These are phyloP conservation scores for Penicillium sp. DNA, from an alignment of 2,329 filamentous ascomycete species.

Conservation along the genomic window DNA sequence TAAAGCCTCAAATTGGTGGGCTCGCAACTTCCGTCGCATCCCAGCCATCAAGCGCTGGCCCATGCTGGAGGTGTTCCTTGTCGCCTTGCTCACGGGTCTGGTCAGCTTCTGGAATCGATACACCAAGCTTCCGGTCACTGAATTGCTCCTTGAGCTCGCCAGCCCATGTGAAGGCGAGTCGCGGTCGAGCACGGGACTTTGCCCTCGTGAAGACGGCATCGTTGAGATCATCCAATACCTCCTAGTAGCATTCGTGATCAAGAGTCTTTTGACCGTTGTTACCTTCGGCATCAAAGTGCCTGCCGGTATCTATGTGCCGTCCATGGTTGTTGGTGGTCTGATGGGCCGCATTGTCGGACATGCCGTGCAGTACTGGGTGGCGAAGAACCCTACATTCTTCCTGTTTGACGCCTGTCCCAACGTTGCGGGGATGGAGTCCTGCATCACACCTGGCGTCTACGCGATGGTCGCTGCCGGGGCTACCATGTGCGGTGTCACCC, in stretches of 20 bases:
- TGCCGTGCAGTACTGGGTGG: slow-evolving; percentile 76
- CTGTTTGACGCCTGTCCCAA: slow-evolving; percentile 76
- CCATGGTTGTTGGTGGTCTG: slow-evolving; percentile 95
- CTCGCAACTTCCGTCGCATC: slow-evolving; percentile 81
- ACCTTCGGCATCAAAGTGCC: slow-evolving; percentile 97
- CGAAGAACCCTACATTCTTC: slow-evolving; percentile 70
- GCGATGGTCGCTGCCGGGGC: slow-evolving; percentile 92
- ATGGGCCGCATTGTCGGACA: slow-evolving; percentile 89
- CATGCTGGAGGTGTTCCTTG: slow-evolving; percentile 82
- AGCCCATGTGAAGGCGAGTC: slow-evolving; percentile 76
- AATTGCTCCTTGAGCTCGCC: slow-evolving; percentile 86
- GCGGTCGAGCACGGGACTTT: slow-evolving; percentile 73
- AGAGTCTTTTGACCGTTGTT: slow-evolving; percentile 82
- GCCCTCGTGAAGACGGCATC: slow-evolving; percentile 77
- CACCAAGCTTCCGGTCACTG: slow-evolving; percentile 85
- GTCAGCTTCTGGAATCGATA: slow-evolving; percentile 92
- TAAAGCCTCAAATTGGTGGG: slow-evolving; percentile 91
- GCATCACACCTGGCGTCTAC: slow-evolving; percentile 96
- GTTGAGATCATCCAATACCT: slow-evolving; percentile 73
- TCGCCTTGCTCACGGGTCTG: slow-evolving; percentile 81
- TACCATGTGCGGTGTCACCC: slow-evolving; percentile 96
- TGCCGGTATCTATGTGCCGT: slow-evolving; percentile 95
- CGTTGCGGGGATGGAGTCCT: slow-evolving; percentile 70
- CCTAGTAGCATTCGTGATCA: slow-evolving; percentile 80
- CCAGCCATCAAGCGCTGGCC: slow-evolving; percentile 79